Conservation (phyloP, 2,329 filamentous ascomycete genomes). For the Lizonia empirigonia region DNA sequence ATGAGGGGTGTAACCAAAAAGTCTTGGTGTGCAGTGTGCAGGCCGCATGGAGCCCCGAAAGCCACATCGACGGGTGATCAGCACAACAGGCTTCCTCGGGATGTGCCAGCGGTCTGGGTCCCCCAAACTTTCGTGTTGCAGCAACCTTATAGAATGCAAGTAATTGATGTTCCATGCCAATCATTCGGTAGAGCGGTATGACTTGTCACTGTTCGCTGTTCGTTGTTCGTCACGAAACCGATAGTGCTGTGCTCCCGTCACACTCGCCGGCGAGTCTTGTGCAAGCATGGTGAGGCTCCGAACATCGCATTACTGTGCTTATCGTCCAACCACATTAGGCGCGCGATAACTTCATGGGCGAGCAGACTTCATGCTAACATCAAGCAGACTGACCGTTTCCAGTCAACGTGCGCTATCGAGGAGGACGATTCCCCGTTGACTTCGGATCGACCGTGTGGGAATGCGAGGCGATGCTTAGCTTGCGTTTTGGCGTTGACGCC, state of each 20-base stretch:
- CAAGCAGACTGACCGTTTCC: conserved; percentile 4
- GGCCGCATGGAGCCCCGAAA: conserved; percentile 37
- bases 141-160: conserved; percentile 14
- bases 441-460: conserved; percentile 12
- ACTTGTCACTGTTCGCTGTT: conserved; percentile 26
- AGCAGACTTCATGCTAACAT: not conserved
- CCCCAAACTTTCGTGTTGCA: conserved; percentile 19
- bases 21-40: conserved; percentile 24
- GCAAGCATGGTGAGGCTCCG: conserved; percentile 8
- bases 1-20: conserved; percentile 20
- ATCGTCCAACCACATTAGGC: not conserved
- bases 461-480: conserved; percentile 6
- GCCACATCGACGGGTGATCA: conserved; percentile 47
- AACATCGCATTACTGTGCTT: conserved; percentile 3
- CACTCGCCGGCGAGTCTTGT: conserved; percentile 20
- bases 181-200: conserved; percentile 23
- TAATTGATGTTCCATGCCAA: conserved; percentile 23
- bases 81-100: conserved; percentile 30
- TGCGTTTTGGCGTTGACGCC: conserved; percentile 8
- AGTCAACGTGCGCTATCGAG: conserved; percentile 7
- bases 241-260: conserved; percentile 32
- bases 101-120: conserved; percentile 40
- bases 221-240: conserved; percentile 25
- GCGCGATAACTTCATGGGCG: not conserved
- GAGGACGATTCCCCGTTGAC: not conserved